A percentile compares a stretch with the other conserved stretches of the same genome.
phyloP scores from a whole-genome alignment of 495 filamentous ascomycete species.

The Penicillium bovifimosum region DNA sequence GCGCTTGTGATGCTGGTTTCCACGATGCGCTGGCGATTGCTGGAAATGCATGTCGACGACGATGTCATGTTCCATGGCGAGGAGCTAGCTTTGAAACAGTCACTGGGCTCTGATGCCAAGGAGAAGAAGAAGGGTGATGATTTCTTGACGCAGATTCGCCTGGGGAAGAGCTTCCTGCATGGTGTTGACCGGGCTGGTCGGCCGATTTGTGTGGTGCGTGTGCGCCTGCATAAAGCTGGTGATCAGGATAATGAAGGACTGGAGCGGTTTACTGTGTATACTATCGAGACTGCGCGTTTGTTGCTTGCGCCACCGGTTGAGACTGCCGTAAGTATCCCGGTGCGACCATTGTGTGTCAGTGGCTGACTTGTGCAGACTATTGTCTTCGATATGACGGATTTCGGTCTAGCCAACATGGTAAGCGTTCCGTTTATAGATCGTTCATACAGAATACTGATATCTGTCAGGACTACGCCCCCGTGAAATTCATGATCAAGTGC shows the following conservation, averaged over 20 bases:
- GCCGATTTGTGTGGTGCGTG: conserved; percentile 83
- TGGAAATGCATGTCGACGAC: conserved; percentile 78
- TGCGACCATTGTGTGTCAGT: conserved; percentile 4
- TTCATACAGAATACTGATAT: conserved; percentile 8
- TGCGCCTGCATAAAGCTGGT: conserved; percentile 69
- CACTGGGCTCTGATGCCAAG: conserved; percentile 47
- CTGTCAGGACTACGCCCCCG: conserved; percentile 79
- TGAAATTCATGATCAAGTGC: conserved; percentile 99
- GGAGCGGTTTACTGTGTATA: conserved; percentile 87
- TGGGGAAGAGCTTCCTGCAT: conserved; percentile 95
- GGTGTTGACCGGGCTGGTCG: conserved; percentile 79
- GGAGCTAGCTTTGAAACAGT: conserved; percentile 53
- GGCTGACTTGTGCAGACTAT: conserved; percentile 53
- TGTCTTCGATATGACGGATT: conserved; percentile 92
- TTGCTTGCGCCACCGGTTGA: conserved; percentile 75
- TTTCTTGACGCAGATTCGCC: conserved; percentile 75
- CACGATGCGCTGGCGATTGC: conserved; percentile 84
- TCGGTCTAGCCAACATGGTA: conserved; percentile 93
- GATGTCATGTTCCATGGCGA: conserved; percentile 83
- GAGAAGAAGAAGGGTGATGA: conserved; percentile 67
- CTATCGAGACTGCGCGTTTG: conserved; percentile 87
- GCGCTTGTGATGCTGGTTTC: conserved; percentile 91
- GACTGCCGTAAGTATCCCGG: conserved; percentile 69
- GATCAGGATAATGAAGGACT: conserved; percentile 77
- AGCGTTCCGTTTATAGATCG: conserved; percentile 7